Percentiles rank a stretch among this genome's conserved stretches.
Conservation (phyloP, 495 filamentous ascomycete species). For the Penicillium lividum region DNA sequence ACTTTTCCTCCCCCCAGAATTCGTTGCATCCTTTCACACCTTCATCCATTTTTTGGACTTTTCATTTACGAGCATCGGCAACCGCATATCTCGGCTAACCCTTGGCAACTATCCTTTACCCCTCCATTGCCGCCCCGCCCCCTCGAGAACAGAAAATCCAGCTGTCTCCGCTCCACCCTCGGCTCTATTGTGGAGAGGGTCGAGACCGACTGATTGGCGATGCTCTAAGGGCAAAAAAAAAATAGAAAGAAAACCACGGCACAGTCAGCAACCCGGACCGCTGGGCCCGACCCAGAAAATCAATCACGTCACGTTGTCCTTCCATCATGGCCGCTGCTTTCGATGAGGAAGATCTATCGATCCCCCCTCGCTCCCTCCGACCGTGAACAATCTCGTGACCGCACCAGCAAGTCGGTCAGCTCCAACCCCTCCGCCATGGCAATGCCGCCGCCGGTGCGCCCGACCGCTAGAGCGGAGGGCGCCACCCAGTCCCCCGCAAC, state of each 20-base stretch:
- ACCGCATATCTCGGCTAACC: conserved; percentile 5
- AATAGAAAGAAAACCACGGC: conserved; percentile 19
- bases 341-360: conserved; percentile 90
- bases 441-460: conserved; percentile 50
- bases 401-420: conserved; percentile 27
- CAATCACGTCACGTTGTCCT: conserved; percentile 48
- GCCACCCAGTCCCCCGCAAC: conserved; percentile 45
- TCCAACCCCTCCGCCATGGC: conserved; percentile 44
- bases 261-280: conserved; percentile 26
- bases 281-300: conserved; percentile 33
- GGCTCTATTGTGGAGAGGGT: conserved; percentile 33
- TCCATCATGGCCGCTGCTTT: conserved; percentile 53
- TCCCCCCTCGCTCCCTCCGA: conserved; percentile 76
- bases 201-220: conserved; percentile 36
- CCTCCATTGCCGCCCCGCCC: conserved; percentile 20
- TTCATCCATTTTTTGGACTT: not conserved
- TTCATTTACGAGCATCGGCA: not conserved
- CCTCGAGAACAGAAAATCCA: conserved; percentile 16
- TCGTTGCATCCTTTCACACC: not conserved
- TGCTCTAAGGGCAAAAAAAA: conserved; percentile 25
- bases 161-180: conserved; percentile 29
- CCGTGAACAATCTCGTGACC: conserved; percentile 44
- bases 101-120: conserved; percentile 7
- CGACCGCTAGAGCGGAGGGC: conserved; percentile 35
- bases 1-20: not conserved